Evolutionary conservation across 129 eudicot genomes (phyloP), one percentile per base, ranked within the genome.

Genomic region (Logfia minima): DNA sequence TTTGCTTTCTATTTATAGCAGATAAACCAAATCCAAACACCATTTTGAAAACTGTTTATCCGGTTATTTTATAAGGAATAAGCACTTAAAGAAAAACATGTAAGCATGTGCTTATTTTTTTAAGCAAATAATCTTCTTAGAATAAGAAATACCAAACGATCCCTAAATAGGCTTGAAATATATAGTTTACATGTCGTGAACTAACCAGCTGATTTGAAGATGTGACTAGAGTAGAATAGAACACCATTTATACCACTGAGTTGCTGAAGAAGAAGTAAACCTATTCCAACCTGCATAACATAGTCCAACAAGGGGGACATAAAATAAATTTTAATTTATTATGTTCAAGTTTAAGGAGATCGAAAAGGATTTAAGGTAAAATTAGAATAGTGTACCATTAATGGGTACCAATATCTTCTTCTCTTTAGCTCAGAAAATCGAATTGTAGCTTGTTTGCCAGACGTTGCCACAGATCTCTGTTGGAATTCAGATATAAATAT

Each of bases 221-320:
- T 92, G 81, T 86, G 81, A 75, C 96, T 89, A 41, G 97, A 89
- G 78, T 92, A 92, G 80, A 89, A 89, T 39, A 92, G 77, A 80
- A 92, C 88, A 64, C 92, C 97, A 80, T 89, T 92, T 70, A 92
- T 89, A 55, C 97, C 97, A 85, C 90, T 85, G 63, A 89, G 90
- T 83, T 92, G 97, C 65, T 92, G 97, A 81, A 92, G 92, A 75
- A 84, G 62, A 71, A 92, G 92, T 48, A 92, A 71, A 45, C 97
- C 97, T 80, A 89, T 89, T 76, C 97, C 96, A 34, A 92, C 82
- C 97, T 92, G 83, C 74, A 76, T 74, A 29, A 77, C 37, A 74
- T 56, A 77, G 68, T 62, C 70, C 70, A 68, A 26, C 21, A 29
- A 62, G 11, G 0, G 26, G 24, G 58, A 56, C 7, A 35, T 34